Evolutionary conservation across 2,329 filamentous ascomycete species (phyloP), one percentile per base, ranked within the genome.

Genomic region (Aaosphaeria arxii): DNA sequence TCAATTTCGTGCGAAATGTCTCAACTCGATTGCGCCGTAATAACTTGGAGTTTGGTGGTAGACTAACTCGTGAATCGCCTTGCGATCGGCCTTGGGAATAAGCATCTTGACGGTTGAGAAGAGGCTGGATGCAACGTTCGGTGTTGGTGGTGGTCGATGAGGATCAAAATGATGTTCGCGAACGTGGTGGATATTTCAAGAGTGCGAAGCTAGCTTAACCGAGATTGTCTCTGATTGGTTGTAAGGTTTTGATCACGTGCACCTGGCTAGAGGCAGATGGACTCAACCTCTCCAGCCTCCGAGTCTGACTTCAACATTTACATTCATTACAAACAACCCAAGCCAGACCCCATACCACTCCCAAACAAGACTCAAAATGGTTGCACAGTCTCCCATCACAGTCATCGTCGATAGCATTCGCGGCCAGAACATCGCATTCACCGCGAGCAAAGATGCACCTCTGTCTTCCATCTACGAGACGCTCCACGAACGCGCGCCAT

Each of bases 1-100:
- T 52, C 47, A 57, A 62, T 42, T 61, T 57, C 49, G 51, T 55
- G 56, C 54, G 57, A 63, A 62, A 60, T 54, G 57, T 52, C 55
- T 54, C 44, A 53, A 47, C 56, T 57, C 57, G 53, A 63, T 53
- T 61, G 53, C 49, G 56, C 57, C 49, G 51, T 44, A 49, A 33
- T 44, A 24, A 24, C 42, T 49, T 49, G 49, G 53, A 24, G 45
- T 48, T 45, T 54, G 60, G 60, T 51, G 46, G 87, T 96, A 95
- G 85, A 99, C 89, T 88, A 92, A 95, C 88, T 92, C 92, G 86
- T 99, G 94, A 82, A 99, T 97, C 88, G 91, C 90, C 89, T 99
- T 99, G 83, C 95, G 91, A 83, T 99, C 94, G 79, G 90, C 88
- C 88, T 97, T 97, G 77, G 94, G 94, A 79, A 99, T 99, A 84